Base-by-base conservation (phyloP, 129 eudicot genomes). In the Sambucus nigra region DNA sequence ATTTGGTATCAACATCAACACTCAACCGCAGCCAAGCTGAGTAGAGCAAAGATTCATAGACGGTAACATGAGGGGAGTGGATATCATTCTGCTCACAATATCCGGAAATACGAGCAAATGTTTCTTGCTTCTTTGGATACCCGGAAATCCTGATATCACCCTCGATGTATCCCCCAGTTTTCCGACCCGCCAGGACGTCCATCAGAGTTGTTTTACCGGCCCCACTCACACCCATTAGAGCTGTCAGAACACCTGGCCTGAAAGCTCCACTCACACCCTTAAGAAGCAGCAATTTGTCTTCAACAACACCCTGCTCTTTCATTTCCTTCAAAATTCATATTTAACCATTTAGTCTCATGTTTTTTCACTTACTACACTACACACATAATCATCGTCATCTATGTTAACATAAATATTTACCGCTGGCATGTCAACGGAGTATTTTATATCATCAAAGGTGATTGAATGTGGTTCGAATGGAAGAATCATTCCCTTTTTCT, bases 181-280 rank as follows among this genome's bases (percentile, higher is more conserved):
- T 91, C 27, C 99, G 76, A 26, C 99, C 95, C 8, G 95, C 95
- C 4, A 86, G 57, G 7, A 91, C 99, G 54, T 91, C 95, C 99
- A 91, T 85, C 23, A 91, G 67, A 29, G 99, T 91, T 16, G 99
- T 91, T 76, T 91, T 91, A 17, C 99, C 95, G 0, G 99, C 99
- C 25, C 95, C 99, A 66, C 95, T 91, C 40, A 86, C 94, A 28
- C 99, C 95, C 95, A 91, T 86, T 22, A 86, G 74, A 28, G 95
- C 95, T 5, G 95, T 85, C 33, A 91, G 82, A 52, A 91, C 76
- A 26, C 94, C 99, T 0, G 95, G 99, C 68, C 95, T 74, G 57
- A 91, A 86, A 47, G 87, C 75, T 25, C 99, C 95, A 68, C 94
- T 76, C 14, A 91, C 66, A 0, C 81, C 69, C 57, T 74, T 85